Base-by-base conservation (phyloP, 179 eudicot genomes). In the Spinacia oleracea region DNA sequence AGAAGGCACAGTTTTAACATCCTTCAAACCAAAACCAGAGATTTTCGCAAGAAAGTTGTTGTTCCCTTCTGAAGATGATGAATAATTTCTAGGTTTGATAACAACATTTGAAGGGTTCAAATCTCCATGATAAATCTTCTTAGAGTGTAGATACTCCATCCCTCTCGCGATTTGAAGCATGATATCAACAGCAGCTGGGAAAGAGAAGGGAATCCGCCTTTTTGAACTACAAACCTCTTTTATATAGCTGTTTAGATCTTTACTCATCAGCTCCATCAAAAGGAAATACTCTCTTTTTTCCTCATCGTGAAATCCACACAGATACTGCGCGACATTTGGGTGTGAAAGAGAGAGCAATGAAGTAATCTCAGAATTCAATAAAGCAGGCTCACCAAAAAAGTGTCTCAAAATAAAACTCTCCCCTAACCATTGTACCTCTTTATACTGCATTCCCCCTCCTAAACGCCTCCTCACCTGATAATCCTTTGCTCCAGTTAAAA, bases 111-210 rank as follows among this genome's bases (percentile, higher is more conserved):
- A 91, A 40, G 97, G 93, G 62, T 86, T 89, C 75, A 95, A 75
- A 32, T 93, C 90, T 50, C 98, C 97, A 60, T 93, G 97, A 60
- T 88, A 91, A 29, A 95, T 85, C 74, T 90, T 86, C 74, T 81
- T 84, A 1, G 92, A 84, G 82, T 94, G 98, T 60, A 94, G 82
- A 76, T 89, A 94, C 78, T 94, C 98, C 96, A 94, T 89, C 20
- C 98, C 98, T 85, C 96, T 85, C 4, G 97, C 97, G 55, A 94
- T 86, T 77, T 94, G 98, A 78, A 94, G 90, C 93, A 94, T 91
- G 53, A 94, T 82, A 79, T 95, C 97, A 51, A 93, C 87, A 0
- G 95, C 97, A 60, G 82, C 88, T 0, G 90, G 86, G 42, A 86
- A 82, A 60, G 97, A 81, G 73, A 95, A 88, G 1, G 97, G 91